Conservation (phyloP, 1,284 basidiomycete species). For the Cystobasidium slooffiae region DNA sequence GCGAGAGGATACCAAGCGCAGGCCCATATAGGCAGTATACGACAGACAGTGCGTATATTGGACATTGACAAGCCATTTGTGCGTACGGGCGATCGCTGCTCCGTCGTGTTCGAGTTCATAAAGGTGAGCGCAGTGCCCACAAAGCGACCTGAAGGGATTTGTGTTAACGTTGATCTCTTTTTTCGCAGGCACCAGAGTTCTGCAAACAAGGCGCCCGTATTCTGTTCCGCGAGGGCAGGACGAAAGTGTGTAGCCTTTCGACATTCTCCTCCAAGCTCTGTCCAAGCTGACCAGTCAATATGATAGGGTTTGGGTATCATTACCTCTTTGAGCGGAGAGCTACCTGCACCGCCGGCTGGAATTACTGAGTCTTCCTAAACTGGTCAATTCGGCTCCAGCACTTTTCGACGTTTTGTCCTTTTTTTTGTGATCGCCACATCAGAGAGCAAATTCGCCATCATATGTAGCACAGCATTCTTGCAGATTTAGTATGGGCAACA, state of each 20-base stretch:
- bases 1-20: slow-evolving; percentile 77
- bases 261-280: not conserved
- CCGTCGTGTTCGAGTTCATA: slow-evolving; percentile 81
- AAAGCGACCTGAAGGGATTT: not conserved
- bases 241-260: slow-evolving; percentile 64
- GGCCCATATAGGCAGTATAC: slow-evolving; percentile 65
- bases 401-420: too few relatives aligned
- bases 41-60: slow-evolving; percentile 90
- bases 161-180: not conserved
- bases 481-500: too few relatives aligned
- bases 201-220: slow-evolving; percentile 90
- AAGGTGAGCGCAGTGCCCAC: slow-evolving; percentile 22
- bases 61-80: slow-evolving; percentile 71
- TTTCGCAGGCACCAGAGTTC: slow-evolving; percentile 80
- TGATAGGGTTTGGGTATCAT: slow-evolving; percentile 37
- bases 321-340: slow-evolving; percentile 31
- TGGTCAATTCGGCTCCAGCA: too few relatives aligned
- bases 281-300: not conserved
- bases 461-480: too few relatives aligned
- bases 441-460: too few relatives aligned
- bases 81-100: slow-evolving; percentile 86
- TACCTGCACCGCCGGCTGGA: slow-evolving; percentile 4
- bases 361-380: not conserved
- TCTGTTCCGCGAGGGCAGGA: slow-evolving; percentile 88
- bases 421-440: too few relatives aligned